Evolutionary conservation across 306 rosid species (phyloP).

Genomic region (Amphicarpaea edgeworthii): DNA sequence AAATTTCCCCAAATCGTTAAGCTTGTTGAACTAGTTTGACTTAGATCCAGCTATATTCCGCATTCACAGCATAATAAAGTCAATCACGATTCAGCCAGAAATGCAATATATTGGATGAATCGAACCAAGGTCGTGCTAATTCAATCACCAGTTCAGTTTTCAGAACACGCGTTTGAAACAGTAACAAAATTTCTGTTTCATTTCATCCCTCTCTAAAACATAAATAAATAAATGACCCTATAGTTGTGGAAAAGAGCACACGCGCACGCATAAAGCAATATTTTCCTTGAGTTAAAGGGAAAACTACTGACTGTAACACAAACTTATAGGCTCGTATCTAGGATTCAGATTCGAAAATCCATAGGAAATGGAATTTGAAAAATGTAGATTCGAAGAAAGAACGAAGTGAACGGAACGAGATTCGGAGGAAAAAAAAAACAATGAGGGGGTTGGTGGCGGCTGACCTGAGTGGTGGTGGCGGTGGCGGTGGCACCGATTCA

Average conservation of each 20-base stretch:
- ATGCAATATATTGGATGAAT: neutral
- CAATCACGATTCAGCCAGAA: neutral
- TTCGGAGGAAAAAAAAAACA: slow-evolving; percentile 17
- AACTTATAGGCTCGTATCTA: neutral
- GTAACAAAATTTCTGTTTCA: neutral
- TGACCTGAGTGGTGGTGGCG: slow-evolving; percentile 27
- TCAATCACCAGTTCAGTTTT: neutral
- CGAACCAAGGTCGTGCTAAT: neutral
- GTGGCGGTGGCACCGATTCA: neutral
- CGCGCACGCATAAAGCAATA: neutral
- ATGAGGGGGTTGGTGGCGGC: neutral
- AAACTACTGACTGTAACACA: neutral
- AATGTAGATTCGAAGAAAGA: slow-evolving; percentile 19
- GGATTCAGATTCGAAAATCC: slow-evolving; percentile 2
- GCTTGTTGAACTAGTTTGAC: neutral
- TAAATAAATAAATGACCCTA: neutral
- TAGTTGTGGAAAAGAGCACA: neutral
- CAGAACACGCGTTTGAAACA: neutral
- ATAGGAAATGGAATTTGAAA: neutral
- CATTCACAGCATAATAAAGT: neutral
- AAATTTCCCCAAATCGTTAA: neutral
- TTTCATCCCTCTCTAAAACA: slow-evolving; percentile 4
- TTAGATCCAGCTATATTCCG: neutral
- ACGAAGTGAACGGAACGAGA: neutral
- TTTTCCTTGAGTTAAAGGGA: neutral